These are phyloP conservation scores for Kwoniella newhampshirensis DNA, from an alignment of 768 basidiomycete genomes.

Conservation along the genomic window DNA sequence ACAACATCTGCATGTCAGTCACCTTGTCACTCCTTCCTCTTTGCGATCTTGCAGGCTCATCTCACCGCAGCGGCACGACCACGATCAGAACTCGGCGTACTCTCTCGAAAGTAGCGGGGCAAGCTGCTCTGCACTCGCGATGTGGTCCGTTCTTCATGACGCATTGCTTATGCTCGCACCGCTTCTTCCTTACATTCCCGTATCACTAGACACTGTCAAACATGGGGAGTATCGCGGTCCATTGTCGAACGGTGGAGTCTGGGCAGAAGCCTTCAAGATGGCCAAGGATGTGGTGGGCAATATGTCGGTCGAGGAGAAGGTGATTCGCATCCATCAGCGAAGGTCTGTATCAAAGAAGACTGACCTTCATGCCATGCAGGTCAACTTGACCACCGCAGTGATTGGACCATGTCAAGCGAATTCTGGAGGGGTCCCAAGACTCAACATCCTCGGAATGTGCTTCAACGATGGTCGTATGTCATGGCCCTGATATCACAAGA, in stretches of 20 bases:
- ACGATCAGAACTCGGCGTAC: no score
- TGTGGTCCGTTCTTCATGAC: slow-evolving; percentile 12
- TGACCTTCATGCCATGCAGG: slow-evolving; percentile 15
- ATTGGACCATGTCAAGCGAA: slow-evolving; percentile 48
- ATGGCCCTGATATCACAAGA: background rate
- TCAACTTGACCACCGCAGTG: slow-evolving; percentile 42
- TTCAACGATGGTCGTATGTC: slow-evolving; percentile 48
- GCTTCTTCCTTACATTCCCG: background rate
- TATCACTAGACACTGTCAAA: background rate
- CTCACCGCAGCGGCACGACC: no score
- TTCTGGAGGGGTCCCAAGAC: slow-evolving; percentile 44
- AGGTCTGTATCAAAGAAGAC: no score
- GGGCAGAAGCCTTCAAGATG: slow-evolving; percentile 28
- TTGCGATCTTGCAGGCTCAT: no score
- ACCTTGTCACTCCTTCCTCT: no score
- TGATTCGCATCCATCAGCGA: background rate
- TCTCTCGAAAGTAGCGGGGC: no score
- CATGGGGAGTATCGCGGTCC: slow-evolving; percentile 9
- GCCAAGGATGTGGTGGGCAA: slow-evolving; percentile 28
- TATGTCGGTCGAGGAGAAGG: slow-evolving; percentile 51
- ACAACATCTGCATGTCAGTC: no score
- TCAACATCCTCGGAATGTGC: slow-evolving; percentile 43
- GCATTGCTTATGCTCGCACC: slow-evolving; percentile 6
- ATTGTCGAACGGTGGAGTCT: slow-evolving; percentile 31
- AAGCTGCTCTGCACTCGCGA: no score